phyloP scores from a whole-genome alignment of 2,329 filamentous ascomycete species.

The Ustilaginoidea virens region DNA sequence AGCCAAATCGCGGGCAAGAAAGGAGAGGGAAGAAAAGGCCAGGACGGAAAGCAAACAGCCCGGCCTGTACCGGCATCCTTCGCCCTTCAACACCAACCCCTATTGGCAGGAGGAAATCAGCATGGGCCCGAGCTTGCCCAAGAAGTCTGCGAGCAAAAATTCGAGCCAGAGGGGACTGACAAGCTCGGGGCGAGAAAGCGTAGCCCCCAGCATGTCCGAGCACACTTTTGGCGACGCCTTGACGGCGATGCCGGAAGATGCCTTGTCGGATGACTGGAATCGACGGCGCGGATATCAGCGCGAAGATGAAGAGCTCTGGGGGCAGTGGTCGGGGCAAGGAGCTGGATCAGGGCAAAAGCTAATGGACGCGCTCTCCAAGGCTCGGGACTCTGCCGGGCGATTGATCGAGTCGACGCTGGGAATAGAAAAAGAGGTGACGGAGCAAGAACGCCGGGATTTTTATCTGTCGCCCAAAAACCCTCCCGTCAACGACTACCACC shows the following conservation, averaged over 20 bases:
- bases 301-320: slow-evolving; percentile 81
- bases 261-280: slow-evolving; percentile 48
- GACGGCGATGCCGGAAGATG: slow-evolving; percentile 22
- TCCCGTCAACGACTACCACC: slow-evolving; percentile 74
- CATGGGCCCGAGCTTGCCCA: slow-evolving; percentile 61
- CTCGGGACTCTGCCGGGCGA: slow-evolving; percentile 38
- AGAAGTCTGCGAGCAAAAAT: slow-evolving; percentile 42
- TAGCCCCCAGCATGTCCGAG: slow-evolving; percentile 21
- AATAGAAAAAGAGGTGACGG: slow-evolving; percentile 34
- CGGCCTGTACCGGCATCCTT: slow-evolving; percentile 60
- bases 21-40: slow-evolving; percentile 49
- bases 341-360: slow-evolving; percentile 37
- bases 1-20: slow-evolving; percentile 53
- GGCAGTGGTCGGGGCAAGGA: slow-evolving; percentile 20
- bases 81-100: slow-evolving; percentile 72
- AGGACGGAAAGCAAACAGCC: slow-evolving; percentile 54
- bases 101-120: slow-evolving; percentile 81
- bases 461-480: slow-evolving; percentile 47
- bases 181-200: slow-evolving; percentile 40
- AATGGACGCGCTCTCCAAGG: slow-evolving; percentile 43
- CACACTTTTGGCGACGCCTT: slow-evolving; percentile 21
- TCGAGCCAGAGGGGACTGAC: slow-evolving; percentile 44
- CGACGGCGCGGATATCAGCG: slow-evolving; percentile 59
- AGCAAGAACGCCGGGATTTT: slow-evolving; percentile 41
- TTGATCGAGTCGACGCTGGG: slow-evolving; percentile 36